A percentile compares a stretch with the other conserved stretches of the same genome.
phyloP scores from a whole-genome alignment of 768 basidiomycete species.

The Rhodotorula diobovata region DNA sequence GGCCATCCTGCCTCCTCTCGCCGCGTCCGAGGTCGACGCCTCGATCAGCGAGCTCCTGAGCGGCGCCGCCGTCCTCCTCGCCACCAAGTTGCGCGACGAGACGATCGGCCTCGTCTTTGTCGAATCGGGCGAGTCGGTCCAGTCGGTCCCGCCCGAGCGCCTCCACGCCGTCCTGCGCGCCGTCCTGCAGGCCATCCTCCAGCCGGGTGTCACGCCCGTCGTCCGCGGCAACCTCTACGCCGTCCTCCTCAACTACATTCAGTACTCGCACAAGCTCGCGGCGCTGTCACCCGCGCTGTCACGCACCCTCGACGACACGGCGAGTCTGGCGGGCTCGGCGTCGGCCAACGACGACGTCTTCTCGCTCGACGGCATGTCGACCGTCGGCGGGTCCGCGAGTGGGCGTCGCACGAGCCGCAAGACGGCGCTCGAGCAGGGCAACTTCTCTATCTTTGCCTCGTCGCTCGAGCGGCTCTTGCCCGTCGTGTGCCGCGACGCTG shows the following conservation, averaged over 20 bases:
- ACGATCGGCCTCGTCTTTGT: conserved; percentile 50
- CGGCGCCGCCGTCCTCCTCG: conserved; percentile 71
- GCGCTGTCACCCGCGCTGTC: conserved; percentile 45
- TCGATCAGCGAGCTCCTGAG: conserved; percentile 75
- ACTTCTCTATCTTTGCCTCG: conserved; percentile 62
- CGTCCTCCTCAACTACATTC: conserved; percentile 78
- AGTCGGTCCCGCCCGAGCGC: conserved; percentile 59
- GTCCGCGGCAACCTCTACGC: conserved; percentile 95
- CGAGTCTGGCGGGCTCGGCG: conserved; percentile 19
- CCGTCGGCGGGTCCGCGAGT: conserved; percentile 48
- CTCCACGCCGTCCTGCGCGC: conserved; percentile 68
- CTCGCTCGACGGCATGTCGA: conserved; percentile 42
- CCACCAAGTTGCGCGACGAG: conserved; percentile 77
- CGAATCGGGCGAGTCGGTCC: conserved; percentile 53
- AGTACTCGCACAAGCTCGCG: conserved; percentile 48
- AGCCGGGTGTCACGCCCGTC: conserved; percentile 72
- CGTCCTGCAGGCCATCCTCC: conserved; percentile 68
- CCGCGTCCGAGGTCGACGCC: conserved; percentile 62
- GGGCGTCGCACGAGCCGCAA: background rate
- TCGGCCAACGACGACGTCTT: conserved; percentile 30
- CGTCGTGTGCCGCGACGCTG: conserved; percentile 78
- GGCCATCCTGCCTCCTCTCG: conserved; percentile 67
- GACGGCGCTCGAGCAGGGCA: conserved; percentile 59
- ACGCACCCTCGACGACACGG: conserved; percentile 29
- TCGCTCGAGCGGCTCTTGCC: conserved; percentile 68